Conservation (phyloP, 2,329 filamentous ascomycete genomes). For the Phaeosphaeriaceae sp. region DNA sequence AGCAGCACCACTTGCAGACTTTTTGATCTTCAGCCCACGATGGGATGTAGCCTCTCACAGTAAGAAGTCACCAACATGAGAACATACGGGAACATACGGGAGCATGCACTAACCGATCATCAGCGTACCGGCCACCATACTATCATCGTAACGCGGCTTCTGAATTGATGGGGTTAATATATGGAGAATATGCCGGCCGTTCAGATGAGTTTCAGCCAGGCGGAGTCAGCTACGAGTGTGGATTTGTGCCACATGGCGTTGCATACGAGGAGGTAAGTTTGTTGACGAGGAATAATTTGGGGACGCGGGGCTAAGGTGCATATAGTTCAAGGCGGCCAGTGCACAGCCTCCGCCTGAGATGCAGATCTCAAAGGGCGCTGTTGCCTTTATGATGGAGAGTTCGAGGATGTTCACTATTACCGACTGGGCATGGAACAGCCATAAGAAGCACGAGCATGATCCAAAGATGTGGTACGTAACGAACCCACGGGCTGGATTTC, state of each 20-base stretch:
- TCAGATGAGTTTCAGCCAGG: slow-evolving; percentile 65
- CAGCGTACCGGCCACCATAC: slow-evolving; percentile 56
- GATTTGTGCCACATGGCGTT: slow-evolving; percentile 71
- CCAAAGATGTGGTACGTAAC: slow-evolving; percentile 53
- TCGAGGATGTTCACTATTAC: slow-evolving; percentile 45
- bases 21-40: slow-evolving; percentile 69
- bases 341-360: slow-evolving; percentile 51
- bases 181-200: slow-evolving; percentile 61
- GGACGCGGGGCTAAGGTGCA: not conserved
- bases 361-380: slow-evolving; percentile 57
- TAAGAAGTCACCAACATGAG: slow-evolving; percentile 5
- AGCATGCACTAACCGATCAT: not conserved
- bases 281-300: not conserved
- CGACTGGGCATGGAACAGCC: slow-evolving; percentile 44
- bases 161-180: slow-evolving; percentile 70
- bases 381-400: slow-evolving; percentile 71
- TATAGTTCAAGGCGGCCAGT: slow-evolving; percentile 59
- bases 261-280: slow-evolving; percentile 57
- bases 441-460: slow-evolving; percentile 57
- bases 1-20: slow-evolving; percentile 69
- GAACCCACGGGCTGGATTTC: not conserved
- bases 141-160: slow-evolving; percentile 71
- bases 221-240: slow-evolving; percentile 69
- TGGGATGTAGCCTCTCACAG: slow-evolving; percentile 67
- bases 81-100: too few species aligned